A percentile compares a stretch with the other conserved stretches of the same genome.
phyloP scores from a whole-genome alignment of 2,329 filamentous ascomycete species.

The Alternaria dauci region DNA sequence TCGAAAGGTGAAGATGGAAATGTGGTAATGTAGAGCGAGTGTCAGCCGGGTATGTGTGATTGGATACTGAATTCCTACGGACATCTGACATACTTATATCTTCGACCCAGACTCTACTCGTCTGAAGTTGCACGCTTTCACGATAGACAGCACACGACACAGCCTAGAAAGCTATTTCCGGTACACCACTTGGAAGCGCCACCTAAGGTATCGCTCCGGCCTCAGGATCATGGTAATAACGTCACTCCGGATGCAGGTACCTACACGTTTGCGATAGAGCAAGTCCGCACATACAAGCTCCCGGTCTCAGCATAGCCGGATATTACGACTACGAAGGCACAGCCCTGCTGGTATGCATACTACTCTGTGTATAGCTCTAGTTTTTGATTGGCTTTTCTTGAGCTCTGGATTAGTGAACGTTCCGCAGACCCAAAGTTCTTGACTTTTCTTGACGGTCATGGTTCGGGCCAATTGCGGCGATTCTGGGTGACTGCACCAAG shows the following conservation, averaged over 20 bases:
- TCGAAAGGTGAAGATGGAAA: slow-evolving; percentile 1
- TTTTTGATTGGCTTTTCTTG: slow-evolving; percentile 1
- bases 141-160: slow-evolving; percentile 6
- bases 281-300: slow-evolving; percentile 2
- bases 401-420: slow-evolving; percentile 12
- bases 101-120: not conserved
- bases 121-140: slow-evolving; percentile 7
- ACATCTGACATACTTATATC: slow-evolving; percentile 29
- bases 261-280: slow-evolving; percentile 3
- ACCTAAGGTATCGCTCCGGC: slow-evolving; percentile 18
- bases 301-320: slow-evolving; percentile 25
- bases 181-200: slow-evolving; percentile 13
- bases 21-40: slow-evolving; percentile 15
- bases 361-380: not conserved
- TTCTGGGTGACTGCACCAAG: slow-evolving; percentile 33
- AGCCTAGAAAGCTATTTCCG: slow-evolving; percentile 19
- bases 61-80: slow-evolving; percentile 13
- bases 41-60: slow-evolving; percentile 8
- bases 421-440: slow-evolving; percentile 20
- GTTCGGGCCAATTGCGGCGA: slow-evolving; percentile 15
- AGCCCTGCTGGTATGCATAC: slow-evolving; percentile 2
- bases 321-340: slow-evolving; percentile 28
- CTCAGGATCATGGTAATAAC: slow-evolving; percentile 17
- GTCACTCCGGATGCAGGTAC: slow-evolving; percentile 10
- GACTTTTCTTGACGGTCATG: slow-evolving; percentile 26